Evolutionary conservation across 441 rosid species (phyloP).

Genomic region (Biscutella auriculata): DNA sequence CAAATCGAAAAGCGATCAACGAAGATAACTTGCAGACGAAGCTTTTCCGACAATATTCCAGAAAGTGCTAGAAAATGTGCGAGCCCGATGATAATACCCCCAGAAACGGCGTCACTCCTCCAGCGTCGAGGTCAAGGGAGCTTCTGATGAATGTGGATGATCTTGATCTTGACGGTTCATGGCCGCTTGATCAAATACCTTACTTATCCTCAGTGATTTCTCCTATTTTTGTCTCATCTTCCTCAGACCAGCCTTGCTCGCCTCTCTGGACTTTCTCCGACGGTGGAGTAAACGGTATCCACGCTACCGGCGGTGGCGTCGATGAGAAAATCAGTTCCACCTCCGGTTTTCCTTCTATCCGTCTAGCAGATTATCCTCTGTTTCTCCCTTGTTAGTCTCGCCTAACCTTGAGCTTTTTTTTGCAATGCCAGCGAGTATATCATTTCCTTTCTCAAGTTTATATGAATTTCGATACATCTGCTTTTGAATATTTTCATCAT

Average conservation of each 20-base stretch:
- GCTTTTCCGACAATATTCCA: slow-evolving; percentile 15
- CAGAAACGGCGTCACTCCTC: slow-evolving; percentile 16
- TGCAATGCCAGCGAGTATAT: not conserved
- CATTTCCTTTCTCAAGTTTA: not conserved
- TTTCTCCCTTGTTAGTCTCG: slow-evolving; percentile 46
- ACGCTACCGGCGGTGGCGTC: not conserved
- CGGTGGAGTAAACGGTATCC: slow-evolving; percentile 11
- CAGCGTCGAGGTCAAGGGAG: slow-evolving; percentile 20
- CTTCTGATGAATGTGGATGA: slow-evolving; percentile 46
- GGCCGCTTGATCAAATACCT: slow-evolving; percentile 64
- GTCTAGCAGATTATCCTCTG: slow-evolving; percentile 35
- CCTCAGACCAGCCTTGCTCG: slow-evolving; percentile 63
- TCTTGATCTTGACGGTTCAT: slow-evolving; percentile 51
- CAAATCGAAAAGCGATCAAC: slow-evolving; percentile 2
- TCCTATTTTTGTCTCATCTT: slow-evolving; percentile 32
- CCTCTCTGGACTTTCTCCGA: slow-evolving; percentile 90
- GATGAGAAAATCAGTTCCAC: slow-evolving; percentile 18
- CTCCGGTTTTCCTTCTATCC: slow-evolving; percentile 24
- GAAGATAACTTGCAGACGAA: not conserved
- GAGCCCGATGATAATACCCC: slow-evolving; percentile 38
- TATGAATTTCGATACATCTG: not conserved
- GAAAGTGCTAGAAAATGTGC: slow-evolving; percentile 30
- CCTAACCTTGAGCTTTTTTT: not conserved
- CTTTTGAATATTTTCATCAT: not conserved
- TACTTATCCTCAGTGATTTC: slow-evolving; percentile 39